These are phyloP conservation scores for Skeletonema potamos DNA, from an alignment of 108 stramenopile genomes.

Conservation along the genomic window DNA sequence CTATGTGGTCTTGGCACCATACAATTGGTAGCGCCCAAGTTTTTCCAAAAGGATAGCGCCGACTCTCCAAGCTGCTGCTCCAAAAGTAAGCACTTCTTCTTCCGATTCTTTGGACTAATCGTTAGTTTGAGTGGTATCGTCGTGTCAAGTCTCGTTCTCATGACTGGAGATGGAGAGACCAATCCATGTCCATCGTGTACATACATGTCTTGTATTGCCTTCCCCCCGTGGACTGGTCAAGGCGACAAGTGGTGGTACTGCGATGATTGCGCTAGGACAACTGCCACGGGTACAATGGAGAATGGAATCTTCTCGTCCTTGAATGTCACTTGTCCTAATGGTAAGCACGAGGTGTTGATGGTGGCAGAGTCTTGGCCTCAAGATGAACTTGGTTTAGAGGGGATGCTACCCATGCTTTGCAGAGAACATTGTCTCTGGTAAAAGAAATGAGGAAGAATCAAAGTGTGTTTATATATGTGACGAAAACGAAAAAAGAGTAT, in stretches of 20 bases:
- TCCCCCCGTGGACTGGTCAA: constrained; percentile 74
- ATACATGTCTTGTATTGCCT: constrained; percentile 77
- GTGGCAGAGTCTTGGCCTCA: constrained; percentile 30
- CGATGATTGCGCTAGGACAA: constrained; percentile 78
- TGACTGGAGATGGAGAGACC: constrained; percentile 68
- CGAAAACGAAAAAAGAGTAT: too few species aligned
- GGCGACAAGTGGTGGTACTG: constrained; percentile 90
- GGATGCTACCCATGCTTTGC: constrained; percentile 35
- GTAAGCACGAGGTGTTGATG: constrained; percentile 40
- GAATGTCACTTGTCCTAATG: constrained; percentile 69
- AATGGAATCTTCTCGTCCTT: constrained; percentile 54
- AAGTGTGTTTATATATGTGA: too few species aligned
- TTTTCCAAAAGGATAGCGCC: constrained; percentile 73
- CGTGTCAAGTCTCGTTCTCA: constrained; percentile 55
- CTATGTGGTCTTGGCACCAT: constrained; percentile 80
- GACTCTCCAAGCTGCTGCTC: constrained; percentile 25
- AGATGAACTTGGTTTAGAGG: constrained; percentile 35
- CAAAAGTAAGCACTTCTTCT: constrained; percentile 51
- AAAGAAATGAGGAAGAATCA: too few species aligned
- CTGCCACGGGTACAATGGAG: constrained; percentile 66
- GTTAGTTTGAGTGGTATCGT: constrained; percentile 60
- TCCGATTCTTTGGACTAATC: constrained; percentile 74
- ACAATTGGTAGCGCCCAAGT: constrained; percentile 66
- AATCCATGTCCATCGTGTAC: constrained; percentile 74
- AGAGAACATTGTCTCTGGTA: constrained; percentile 38